Base-by-base conservation (phyloP, 2,329 filamentous ascomycete species). In the Bisporella sp. region DNA sequence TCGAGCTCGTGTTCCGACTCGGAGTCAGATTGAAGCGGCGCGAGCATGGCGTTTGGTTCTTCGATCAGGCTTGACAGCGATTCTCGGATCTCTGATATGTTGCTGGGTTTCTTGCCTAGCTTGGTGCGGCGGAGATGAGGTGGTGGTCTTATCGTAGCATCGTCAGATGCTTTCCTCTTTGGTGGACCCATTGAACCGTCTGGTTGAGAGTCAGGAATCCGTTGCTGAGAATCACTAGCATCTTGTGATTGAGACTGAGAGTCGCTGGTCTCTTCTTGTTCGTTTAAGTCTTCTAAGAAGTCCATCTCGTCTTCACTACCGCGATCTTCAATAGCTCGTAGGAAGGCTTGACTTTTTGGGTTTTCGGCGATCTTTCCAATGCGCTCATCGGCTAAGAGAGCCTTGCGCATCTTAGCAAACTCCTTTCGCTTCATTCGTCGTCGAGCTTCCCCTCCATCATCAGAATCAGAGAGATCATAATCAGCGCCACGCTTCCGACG, bases 291-390 rank as follows among this genome's bases (percentile, higher is more conserved):
- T 42, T 84, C 79, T 6, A 89, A 69, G 60, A 95, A 85, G 57
- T 91, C 86, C 67, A 86, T 79, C 49, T 89, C 85, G 49, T 93
- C 84, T 43, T 88, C 86, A 60, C 76, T 75, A 51, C 84, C 86
- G 46, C 80, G 80, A 64, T 96, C 91, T 61, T 96, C 90, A 47
- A 99, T 87, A 5, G 89, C 89, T 57, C 83, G 84, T 59, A 99
- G 77, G 71, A 99, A 99, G 0, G 93, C 93, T 54, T 86, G 79
- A 65, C 90, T 92, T 64, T 92, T 91, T 2, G 88, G 88, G 61
- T 95, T 90, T 64, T 89, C 83, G 33, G 89, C 90, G 55, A 97
- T 89, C 68, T 92, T 91, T 64, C 87, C 89, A 59, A 99, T 82
- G 37, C 89, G 89, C 67, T 96, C 91, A 62, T 97, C 91, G 29